Conservation (phyloP, 257 asterid genomes). For the Jacaranda copaia region DNA sequence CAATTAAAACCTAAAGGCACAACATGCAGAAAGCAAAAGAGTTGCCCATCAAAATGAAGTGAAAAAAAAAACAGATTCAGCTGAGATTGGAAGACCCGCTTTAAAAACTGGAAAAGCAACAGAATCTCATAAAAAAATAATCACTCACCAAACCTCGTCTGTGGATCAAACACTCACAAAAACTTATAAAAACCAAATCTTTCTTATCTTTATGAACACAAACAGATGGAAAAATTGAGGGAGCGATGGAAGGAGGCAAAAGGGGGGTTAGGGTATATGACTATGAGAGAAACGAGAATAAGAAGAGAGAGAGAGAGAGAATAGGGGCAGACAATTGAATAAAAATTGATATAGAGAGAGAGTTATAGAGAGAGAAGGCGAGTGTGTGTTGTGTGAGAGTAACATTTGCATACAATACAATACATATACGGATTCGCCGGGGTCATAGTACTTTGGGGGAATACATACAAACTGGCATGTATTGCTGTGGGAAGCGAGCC, state of each 20-base stretch:
- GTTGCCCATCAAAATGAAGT: slow-evolving; percentile 39
- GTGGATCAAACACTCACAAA: slow-evolving; percentile 49
- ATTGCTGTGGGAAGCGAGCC: slow-evolving; percentile 64
- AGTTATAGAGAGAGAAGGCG: slow-evolving; percentile 43
- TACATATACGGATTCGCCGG: slow-evolving; percentile 77
- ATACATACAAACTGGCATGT: slow-evolving; percentile 63
- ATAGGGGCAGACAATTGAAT: slow-evolving; percentile 52
- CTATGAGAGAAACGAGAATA: slow-evolving; percentile 54
- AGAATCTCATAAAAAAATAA: slow-evolving; percentile 42
- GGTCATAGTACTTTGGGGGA: slow-evolving; percentile 66
- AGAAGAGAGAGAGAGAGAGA: slow-evolving; percentile 66
- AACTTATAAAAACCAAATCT: slow-evolving; percentile 38
- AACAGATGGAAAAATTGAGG: slow-evolving; percentile 41
- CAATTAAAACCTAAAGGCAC: slow-evolving; percentile 35
- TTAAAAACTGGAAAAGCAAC: slow-evolving; percentile 13
- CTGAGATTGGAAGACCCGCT: slow-evolving; percentile 50
- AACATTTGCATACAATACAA: slow-evolving; percentile 42
- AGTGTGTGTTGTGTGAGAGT: slow-evolving; percentile 45
- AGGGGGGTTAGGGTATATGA: slow-evolving; percentile 68
- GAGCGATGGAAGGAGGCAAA: slow-evolving; percentile 45
- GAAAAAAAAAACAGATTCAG: slow-evolving; percentile 48
- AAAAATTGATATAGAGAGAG: slow-evolving; percentile 51
- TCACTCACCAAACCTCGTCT: slow-evolving; percentile 52
- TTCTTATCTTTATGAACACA: slow-evolving; percentile 10
- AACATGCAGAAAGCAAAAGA: slow-evolving; percentile 45